Evolutionary conservation across 768 basidiomycete species (phyloP), one percentile per base, ranked within the genome.

Genomic region (Lactifluus subvellereus): DNA sequence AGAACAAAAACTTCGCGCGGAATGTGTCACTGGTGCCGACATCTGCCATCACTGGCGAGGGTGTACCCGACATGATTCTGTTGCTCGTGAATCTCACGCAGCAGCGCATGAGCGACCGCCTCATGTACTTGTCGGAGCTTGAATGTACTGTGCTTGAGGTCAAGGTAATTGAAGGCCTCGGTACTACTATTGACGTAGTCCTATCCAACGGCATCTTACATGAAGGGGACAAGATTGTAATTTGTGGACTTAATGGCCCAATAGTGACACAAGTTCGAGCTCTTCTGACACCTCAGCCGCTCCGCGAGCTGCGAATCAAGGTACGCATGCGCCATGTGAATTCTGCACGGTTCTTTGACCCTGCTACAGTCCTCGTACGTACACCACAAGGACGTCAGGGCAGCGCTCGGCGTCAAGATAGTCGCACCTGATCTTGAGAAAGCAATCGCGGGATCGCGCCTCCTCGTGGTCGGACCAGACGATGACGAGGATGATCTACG

Each of bases 51-150:
- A 98, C 96, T 4, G 97, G 96, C 60, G 97, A 99, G 77, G 97
- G 97, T 73, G 82, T 99, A 11, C 97, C 97, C 33, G 97, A 98
- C 78, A 96, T 99, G 96, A 94, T 99, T 77, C 92, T 95, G 91
- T 82, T 99, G 32, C 86, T 99, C 71, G 85, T 98, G 76, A 95
- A 97, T 74, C 82, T 98, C 58, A 98, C 96, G 16, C 96, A 98
- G 74, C 89, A 97, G 77, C 86, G 97, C 63, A 97, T 98, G 96
- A 94, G 89, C 74, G 91, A 95, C 73, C 84, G 89, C 48, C 81
- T 99, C 65, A 99, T 98, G 97, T 99, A 98, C 77, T 82, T 98
- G 63, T 91, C 94, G 35, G 94, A 97, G 71, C 80, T 98, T 49
- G 94, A 98, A 76, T 98, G 96, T 74, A 99, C 97, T 6, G 93